Conservation (phyloP, 306 rosid genomes). For the Cicer chorassanicum region DNA sequence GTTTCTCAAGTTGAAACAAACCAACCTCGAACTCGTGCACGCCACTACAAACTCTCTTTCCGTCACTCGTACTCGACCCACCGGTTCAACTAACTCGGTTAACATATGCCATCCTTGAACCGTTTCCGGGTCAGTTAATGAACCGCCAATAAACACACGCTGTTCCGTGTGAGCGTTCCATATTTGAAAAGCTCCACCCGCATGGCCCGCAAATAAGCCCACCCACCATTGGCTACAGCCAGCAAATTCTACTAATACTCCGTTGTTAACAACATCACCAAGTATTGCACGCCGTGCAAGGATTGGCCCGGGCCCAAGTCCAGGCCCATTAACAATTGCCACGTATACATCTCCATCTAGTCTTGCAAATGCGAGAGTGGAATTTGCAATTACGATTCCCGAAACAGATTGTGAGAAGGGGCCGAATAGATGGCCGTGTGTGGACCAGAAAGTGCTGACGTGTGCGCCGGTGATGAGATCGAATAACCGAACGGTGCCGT, state of each 20-base stretch:
- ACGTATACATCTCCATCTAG: constrained; percentile 72
- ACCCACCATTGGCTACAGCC: constrained; percentile 75
- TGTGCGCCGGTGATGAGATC: constrained; percentile 53
- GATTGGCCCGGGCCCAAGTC: not conserved
- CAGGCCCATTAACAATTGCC: constrained; percentile 28
- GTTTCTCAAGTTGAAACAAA: constrained; percentile 59
- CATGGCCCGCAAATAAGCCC: constrained; percentile 75
- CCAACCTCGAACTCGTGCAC: constrained; percentile 58
- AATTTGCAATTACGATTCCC: constrained; percentile 55
- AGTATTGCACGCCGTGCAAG: constrained; percentile 18
- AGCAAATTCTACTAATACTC: constrained; percentile 69
- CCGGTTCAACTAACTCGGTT: constrained; percentile 53
- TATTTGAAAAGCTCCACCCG: constrained; percentile 72
- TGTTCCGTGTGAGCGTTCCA: constrained; percentile 62
- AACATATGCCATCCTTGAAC: constrained; percentile 86
- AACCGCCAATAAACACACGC: constrained; percentile 58
- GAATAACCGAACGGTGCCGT: constrained; percentile 82
- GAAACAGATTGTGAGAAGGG: constrained; percentile 66
- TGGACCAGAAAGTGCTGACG: constrained; percentile 58
- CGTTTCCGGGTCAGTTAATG: constrained; percentile 73
- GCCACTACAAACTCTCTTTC: constrained; percentile 63
- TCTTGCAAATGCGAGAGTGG: constrained; percentile 54
- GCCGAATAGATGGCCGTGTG: constrained; percentile 53
- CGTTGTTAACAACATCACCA: constrained; percentile 64
- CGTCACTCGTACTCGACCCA: constrained; percentile 72